phyloP scores from a whole-genome alignment of 352 stramenopile species.

The Phytophthora melonis region DNA sequence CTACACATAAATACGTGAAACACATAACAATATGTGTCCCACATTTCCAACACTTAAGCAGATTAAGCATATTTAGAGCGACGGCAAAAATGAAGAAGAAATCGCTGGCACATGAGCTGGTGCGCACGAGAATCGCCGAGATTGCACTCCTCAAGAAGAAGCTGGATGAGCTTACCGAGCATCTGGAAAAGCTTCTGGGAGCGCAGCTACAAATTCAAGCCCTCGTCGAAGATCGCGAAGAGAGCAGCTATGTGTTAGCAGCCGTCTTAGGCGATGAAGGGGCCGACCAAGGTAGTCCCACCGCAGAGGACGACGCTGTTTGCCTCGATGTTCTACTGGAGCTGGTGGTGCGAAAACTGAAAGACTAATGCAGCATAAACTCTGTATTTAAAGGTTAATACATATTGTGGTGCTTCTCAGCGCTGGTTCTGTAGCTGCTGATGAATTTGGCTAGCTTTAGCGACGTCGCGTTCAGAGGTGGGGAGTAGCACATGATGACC shows the following conservation, averaged over 20 bases:
- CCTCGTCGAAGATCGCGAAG: slow-evolving; percentile 3
- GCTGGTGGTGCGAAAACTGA: neutral
- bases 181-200: slow-evolving; percentile 3
- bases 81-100: too few relatives aligned
- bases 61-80: too few relatives aligned
- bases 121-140: neutral
- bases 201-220: slow-evolving; percentile 1
- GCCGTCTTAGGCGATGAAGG: neutral
- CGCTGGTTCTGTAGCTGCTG: too few relatives aligned
- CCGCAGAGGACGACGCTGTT: neutral
- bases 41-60: too few relatives aligned
- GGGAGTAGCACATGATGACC: too few relatives aligned
- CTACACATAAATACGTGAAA: too few relatives aligned
- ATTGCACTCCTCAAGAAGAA: slow-evolving; percentile 1
- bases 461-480: too few relatives aligned
- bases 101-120: neutral
- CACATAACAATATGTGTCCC: too few relatives aligned
- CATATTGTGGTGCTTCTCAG: too few relatives aligned
- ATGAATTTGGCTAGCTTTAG: too few relatives aligned
- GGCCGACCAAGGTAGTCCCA: neutral
- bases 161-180: neutral
- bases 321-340: slow-evolving; percentile 1
- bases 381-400: too few relatives aligned
- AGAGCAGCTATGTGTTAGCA: slow-evolving; percentile 2
- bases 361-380: neutral